Evolutionary conservation across 1,139 yeast species (phyloP), one percentile per base, ranked within the genome.

Genomic region (Pichia sp.): DNA sequence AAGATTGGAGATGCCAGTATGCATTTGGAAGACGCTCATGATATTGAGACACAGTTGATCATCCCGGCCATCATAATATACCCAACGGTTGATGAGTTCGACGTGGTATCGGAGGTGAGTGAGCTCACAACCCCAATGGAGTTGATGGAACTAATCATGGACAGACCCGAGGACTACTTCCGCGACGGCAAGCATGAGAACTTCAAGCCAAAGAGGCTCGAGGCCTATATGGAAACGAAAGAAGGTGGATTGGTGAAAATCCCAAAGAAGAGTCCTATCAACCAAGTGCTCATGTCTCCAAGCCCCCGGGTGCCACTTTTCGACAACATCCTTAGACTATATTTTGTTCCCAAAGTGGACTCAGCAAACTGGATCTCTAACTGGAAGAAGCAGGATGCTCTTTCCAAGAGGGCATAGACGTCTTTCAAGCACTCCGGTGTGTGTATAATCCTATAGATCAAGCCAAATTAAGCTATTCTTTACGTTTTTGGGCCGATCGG

Each of bases 41-140:
- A 90, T 67, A 77, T 86, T 53, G 88, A 87, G 61, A 86, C 96
- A 0, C 90, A 87, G 63, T 72, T 93, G 53, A 77, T 87, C 23
- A 79, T 90, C 62, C 97, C 98, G 0, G 87, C 93, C 0, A 75
- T 87, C 74, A 75, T 90, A 15, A 70, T 92, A 57, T 93, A 90
- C 63, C 98, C 98, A 13, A 80, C 93, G 4, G 83, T 82, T 8
- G 87, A 87, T 67, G 95, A 89, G 67, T 88, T 92, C 61, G 97
- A 92, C 68, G 84, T 84, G 62, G 74, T 92, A 42, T 88, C 85
- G 6, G 85, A 84, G 58, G 79, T 87, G 13, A 80, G 93, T 57
- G 95, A 88, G 65, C 71, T 86, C 49, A 72, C 83, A 1, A 80
- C 93, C 0, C 82, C 89, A 0, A 63, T 70, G 23, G 90, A 85